phyloP scores from a whole-genome alignment of 306 rosid genomes.

The Hylodesmum podocarpum region DNA sequence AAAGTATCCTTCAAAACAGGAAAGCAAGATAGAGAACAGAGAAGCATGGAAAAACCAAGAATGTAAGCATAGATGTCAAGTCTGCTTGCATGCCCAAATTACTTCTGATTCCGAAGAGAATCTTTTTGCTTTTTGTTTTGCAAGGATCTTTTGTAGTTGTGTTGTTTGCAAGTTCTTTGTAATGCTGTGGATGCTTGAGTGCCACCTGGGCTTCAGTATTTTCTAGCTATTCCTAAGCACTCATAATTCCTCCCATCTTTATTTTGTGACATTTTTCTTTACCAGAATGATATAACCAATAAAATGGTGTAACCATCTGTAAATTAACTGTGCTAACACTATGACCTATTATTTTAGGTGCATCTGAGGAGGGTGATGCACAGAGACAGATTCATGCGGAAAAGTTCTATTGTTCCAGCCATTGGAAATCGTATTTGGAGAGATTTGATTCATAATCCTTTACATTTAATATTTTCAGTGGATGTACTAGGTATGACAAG shows the following conservation, averaged over 20 bases:
- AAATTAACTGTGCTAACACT: constrained; percentile 25
- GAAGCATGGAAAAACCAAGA: background rate
- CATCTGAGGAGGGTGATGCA: constrained; percentile 98
- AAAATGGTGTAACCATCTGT: background rate
- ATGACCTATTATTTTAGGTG: constrained; percentile 55
- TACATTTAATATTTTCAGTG: constrained; percentile 88
- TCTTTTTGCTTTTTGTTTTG: background rate
- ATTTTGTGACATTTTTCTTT: constrained; percentile 6
- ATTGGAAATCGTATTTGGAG: constrained; percentile 94
- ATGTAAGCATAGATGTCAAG: background rate
- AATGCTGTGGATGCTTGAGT: background rate
- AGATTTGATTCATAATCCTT: constrained; percentile 93
- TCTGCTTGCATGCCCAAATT: background rate
- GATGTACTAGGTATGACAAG: constrained; percentile 98
- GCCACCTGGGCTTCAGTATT: background rate
- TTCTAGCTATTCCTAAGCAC: background rate
- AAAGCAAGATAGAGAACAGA: background rate
- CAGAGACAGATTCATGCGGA: constrained; percentile 90
- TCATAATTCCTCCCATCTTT: background rate
- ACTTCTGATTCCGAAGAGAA: background rate
- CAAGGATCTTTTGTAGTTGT: background rate
- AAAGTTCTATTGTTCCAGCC: constrained; percentile 79
- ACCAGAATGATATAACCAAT: constrained; percentile 5
- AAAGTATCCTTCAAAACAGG: background rate
- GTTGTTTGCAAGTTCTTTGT: background rate